Conservation (phyloP, 2,329 filamentous ascomycete genomes). For the Aureobasidium melanogenum region DNA sequence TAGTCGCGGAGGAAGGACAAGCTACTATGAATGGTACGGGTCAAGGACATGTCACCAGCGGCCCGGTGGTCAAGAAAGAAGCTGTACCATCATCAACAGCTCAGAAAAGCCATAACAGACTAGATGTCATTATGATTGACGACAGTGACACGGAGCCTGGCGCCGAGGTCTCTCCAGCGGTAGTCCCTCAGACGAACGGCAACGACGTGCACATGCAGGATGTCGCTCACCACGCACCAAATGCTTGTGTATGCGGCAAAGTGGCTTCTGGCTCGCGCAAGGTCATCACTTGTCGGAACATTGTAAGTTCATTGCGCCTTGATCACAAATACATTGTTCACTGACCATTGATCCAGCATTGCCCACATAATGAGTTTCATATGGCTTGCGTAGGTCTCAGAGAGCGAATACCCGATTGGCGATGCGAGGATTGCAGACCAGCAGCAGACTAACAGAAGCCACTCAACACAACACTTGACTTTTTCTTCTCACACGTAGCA, state of each 20-base stretch:
- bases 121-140: background rate
- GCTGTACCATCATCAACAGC: background rate
- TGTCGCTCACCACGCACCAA: background rate
- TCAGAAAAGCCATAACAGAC: background rate
- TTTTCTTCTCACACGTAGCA: background rate
- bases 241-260: slow-evolving; percentile 16
- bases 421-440: slow-evolving; percentile 16
- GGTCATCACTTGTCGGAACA: slow-evolving; percentile 18
- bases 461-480: background rate
- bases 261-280: slow-evolving; percentile 8
- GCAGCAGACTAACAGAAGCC: background rate
- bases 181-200: background rate
- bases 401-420: slow-evolving; percentile 14
- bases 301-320: slow-evolving; percentile 13
- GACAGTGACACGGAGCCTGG: slow-evolving; percentile 1
- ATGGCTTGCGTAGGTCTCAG: slow-evolving; percentile 19
- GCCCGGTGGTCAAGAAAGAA: background rate
- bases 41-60: background rate
- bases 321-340: background rate
- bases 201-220: background rate
- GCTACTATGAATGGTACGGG: background rate
- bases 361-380: slow-evolving; percentile 18
- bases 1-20: background rate
- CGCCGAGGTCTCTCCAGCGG: background rate
- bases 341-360: slow-evolving; percentile 8